These are phyloP conservation scores for Plasmodium fragile DNA, from an alignment of 169 alveolate species.

Conservation along the genomic window DNA sequence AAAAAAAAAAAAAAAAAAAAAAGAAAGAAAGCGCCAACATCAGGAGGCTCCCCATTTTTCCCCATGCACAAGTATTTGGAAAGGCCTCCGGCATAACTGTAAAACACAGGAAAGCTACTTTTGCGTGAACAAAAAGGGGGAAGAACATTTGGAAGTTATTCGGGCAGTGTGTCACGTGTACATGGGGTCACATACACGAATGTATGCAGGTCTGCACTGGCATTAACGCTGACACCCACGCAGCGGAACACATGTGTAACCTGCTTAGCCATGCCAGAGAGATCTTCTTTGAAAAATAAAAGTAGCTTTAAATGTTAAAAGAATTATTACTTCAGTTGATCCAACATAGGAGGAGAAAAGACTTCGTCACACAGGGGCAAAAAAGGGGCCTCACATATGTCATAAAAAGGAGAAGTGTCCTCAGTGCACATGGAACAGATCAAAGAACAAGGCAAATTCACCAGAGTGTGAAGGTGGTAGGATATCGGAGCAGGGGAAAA, in stretches of 20 bases:
- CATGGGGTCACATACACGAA: neutral
- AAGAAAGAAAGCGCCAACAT: neutral
- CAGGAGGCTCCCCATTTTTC: neutral
- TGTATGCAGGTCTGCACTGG: neutral
- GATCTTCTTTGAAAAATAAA: neutral
- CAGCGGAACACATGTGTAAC: neutral
- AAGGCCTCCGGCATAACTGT: neutral
- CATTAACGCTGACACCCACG: neutral
- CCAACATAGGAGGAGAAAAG: conserved; percentile 16
- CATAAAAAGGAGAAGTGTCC: neutral
- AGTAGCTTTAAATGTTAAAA: conserved; percentile 28
- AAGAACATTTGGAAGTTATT: neutral
- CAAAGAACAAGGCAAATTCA: neutral
- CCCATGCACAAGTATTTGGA: neutral
- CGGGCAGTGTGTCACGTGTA: neutral
- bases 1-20: neutral
- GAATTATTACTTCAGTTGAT: conserved; percentile 2
- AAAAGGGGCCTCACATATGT: conserved; percentile 1
- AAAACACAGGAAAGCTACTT: neutral
- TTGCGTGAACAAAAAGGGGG: neutral
- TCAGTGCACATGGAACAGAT: neutral
- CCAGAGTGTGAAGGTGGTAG: neutral
- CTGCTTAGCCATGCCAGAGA: neutral
- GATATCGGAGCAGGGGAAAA: neutral
- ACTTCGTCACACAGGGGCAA: conserved; percentile 3